These are phyloP conservation scores for Scedosporium boydii DNA, from an alignment of 2,329 filamentous ascomycete species.

Conservation along the genomic window DNA sequence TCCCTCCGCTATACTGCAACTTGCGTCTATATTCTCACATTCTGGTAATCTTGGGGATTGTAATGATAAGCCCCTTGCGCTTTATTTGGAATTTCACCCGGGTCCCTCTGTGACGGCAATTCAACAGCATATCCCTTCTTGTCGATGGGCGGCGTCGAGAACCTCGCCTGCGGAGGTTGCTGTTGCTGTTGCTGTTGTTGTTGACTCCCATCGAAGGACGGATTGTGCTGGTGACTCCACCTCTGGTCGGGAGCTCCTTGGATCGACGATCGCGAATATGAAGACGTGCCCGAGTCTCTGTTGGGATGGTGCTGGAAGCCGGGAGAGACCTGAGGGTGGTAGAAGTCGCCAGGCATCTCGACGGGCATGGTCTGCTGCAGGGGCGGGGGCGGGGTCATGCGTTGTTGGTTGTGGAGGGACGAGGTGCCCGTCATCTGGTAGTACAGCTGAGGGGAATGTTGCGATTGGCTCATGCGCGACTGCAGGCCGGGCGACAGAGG, in stretches of 20 bases:
- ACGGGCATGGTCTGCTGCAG: slow-evolving; percentile 16
- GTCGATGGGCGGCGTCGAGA: slow-evolving; percentile 28
- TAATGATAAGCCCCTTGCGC: slow-evolving; percentile 19
- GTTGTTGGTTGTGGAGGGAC: slow-evolving; percentile 9
- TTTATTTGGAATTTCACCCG: slow-evolving; percentile 26
- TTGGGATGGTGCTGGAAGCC: slow-evolving; percentile 14
- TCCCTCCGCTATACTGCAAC: background rate
- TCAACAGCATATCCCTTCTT: slow-evolving; percentile 32
- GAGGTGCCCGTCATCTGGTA: slow-evolving; percentile 20
- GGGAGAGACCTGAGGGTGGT: slow-evolving; percentile 25
- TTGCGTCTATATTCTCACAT: slow-evolving; percentile 2
- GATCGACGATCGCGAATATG: slow-evolving; percentile 13
- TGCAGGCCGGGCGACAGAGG: slow-evolving; percentile 20
- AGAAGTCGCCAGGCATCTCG: slow-evolving; percentile 42
- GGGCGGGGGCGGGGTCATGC: slow-evolving; percentile 12
- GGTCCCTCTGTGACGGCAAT: slow-evolving; percentile 37
- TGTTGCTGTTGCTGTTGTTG: slow-evolving; percentile 12
- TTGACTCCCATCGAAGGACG: slow-evolving; percentile 21
- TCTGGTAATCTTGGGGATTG: slow-evolving; percentile 29
- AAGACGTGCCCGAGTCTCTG: slow-evolving; percentile 19
- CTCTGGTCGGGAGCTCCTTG: slow-evolving; percentile 3
- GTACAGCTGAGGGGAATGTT: slow-evolving; percentile 11
- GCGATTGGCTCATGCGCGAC: slow-evolving; percentile 20
- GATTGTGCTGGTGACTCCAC: slow-evolving; percentile 18
- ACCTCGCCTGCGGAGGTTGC: slow-evolving; percentile 16